Conservation (phyloP, 495 filamentous ascomycete species). For the Trypethelium eluteriae region DNA sequence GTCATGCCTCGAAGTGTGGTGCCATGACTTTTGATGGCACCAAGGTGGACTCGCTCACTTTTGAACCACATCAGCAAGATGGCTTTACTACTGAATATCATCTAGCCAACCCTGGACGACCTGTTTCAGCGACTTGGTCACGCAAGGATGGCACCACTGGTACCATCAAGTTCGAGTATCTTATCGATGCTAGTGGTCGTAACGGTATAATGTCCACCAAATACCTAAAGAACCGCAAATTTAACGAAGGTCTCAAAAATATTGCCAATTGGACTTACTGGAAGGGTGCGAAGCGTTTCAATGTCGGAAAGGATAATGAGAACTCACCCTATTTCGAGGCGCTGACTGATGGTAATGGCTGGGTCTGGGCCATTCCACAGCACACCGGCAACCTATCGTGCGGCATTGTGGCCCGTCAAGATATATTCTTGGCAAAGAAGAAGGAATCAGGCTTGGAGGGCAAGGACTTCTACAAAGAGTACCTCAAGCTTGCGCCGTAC, state of each 20-base stretch:
- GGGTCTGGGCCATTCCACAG: background rate
- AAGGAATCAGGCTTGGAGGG: background rate
- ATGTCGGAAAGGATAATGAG: background rate
- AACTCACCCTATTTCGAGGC: background rate
- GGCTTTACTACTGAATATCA: background rate
- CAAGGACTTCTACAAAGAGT: background rate
- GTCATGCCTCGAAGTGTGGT: background rate
- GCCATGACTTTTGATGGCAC: background rate
- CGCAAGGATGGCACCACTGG: background rate
- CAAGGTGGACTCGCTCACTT: background rate
- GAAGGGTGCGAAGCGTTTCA: background rate
- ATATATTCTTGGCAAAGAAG: background rate
- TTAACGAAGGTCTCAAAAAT: background rate
- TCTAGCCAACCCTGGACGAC: background rate
- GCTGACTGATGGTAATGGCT: background rate
- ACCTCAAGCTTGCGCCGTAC: background rate
- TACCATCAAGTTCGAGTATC: background rate
- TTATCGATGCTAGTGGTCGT: background rate
- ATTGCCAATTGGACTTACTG: background rate
- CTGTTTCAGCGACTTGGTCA: background rate
- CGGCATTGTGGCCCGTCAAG: background rate
- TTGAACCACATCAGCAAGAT: background rate
- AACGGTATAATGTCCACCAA: background rate
- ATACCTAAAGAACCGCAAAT: background rate
- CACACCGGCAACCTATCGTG: background rate